A percentile compares a stretch with the other conserved stretches of the same genome.
These are phyloP conservation scores for Phalaenopsis hybrid DNA, from an alignment of 116 monocot genomes.

Conservation along the genomic window DNA sequence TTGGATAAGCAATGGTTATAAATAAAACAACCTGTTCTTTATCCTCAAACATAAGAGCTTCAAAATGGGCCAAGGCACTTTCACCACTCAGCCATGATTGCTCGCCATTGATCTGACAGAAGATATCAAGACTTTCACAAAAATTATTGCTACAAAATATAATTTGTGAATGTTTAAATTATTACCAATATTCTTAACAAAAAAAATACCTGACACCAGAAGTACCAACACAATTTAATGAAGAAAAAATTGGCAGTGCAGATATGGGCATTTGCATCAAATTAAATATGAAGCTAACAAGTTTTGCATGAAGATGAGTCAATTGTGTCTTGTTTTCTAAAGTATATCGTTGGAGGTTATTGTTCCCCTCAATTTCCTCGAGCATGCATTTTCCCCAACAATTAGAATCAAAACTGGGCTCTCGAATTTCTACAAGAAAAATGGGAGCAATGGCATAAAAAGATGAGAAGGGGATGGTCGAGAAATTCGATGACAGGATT, in stretches of 20 bases:
- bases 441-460: too few species aligned
- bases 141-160: not conserved
- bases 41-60: conserved; percentile 51
- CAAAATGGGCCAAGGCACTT: conserved; percentile 63
- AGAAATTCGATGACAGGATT: too few species aligned
- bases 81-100: conserved; percentile 45
- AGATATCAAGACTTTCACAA: not conserved
- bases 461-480: too few species aligned
- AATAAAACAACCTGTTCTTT: conserved; percentile 20
- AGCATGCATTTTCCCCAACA: too few species aligned
- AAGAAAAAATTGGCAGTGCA: not conserved
- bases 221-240: not conserved
- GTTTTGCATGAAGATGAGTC: not conserved
- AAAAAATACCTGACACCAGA: not conserved
- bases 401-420: too few species aligned
- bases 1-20: not conserved
- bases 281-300: not conserved
- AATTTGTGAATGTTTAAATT: not conserved
- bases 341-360: too few species aligned
- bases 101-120: conserved; percentile 36
- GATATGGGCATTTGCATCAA: not conserved
- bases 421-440: too few species aligned
- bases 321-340: too few species aligned
- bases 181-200: not conserved
- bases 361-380: too few species aligned